These are phyloP conservation scores for Ramaria rubella DNA, from an alignment of 768 basidiomycete genomes.

Conservation along the genomic window DNA sequence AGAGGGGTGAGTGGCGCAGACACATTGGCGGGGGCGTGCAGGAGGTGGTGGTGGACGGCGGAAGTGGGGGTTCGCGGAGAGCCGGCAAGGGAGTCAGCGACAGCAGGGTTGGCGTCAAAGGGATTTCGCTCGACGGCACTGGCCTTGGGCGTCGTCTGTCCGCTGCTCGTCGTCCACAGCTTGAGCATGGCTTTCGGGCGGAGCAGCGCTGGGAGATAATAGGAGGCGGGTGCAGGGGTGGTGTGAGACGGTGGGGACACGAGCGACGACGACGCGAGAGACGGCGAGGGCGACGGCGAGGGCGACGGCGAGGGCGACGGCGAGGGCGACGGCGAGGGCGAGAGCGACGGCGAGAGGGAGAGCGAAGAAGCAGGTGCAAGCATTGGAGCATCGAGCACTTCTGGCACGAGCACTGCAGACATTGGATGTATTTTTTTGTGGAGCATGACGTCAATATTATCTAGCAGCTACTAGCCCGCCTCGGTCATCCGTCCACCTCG, in stretches of 20 bases:
- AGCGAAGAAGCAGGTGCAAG: not conserved
- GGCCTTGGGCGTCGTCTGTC: conserved; percentile 58
- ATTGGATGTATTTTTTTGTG: no score
- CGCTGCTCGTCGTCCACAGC: conserved; percentile 52
- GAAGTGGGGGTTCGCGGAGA: conserved; percentile 12
- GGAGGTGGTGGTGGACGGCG: conserved; percentile 13
- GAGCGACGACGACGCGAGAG: conserved; percentile 19
- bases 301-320: conserved; percentile 17
- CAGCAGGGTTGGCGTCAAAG: conserved; percentile 43
- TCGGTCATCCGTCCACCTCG: no score
- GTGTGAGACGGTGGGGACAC: conserved; percentile 11
- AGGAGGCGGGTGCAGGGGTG: not conserved
- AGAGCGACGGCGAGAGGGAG: no score
- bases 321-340: not conserved
- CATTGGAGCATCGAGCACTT: conserved; percentile 1
- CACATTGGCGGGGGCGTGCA: conserved; percentile 11
- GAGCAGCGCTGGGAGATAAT: conserved; percentile 1
- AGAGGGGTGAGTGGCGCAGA: conserved; percentile 33
- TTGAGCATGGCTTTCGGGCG: conserved; percentile 49
- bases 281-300: conserved; percentile 21
- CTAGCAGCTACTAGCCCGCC: no score
- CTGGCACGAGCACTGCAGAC: no score
- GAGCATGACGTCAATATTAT: no score
- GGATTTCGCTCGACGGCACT: conserved; percentile 45
- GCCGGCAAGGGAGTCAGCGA: conserved; percentile 21